Percentiles rank a stretch among this genome's conserved stretches.
Conservation (phyloP, 2,329 filamentous ascomycete genomes). For the Neurospora sp. region DNA sequence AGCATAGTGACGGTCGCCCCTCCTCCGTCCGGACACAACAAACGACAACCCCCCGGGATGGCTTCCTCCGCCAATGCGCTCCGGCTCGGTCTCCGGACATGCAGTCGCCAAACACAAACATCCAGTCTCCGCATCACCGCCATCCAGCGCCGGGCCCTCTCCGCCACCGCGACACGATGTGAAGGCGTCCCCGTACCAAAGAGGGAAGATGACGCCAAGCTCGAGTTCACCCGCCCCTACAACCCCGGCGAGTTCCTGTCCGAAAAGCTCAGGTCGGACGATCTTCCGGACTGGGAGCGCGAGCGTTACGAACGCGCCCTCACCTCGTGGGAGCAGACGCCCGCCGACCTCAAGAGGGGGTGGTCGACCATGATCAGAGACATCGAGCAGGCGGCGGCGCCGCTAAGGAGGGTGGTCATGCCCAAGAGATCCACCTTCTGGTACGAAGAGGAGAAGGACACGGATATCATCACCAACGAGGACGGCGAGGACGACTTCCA, state of each 20-base stretch:
- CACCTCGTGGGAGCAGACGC: conserved; percentile 12
- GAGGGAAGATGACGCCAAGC: conserved; percentile 2
- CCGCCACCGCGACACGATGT: conserved; percentile 11
- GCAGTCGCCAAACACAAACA: conserved; percentile 15
- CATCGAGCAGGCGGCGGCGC: conserved; percentile 15
- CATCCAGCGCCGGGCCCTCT: background rate
- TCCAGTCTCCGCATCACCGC: conserved; percentile 3
- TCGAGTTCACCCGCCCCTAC: conserved; percentile 7
- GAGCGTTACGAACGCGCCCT: conserved; percentile 10
- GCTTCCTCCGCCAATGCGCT: conserved; percentile 31
- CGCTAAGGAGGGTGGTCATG: conserved; percentile 11
- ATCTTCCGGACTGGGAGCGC: conserved; percentile 17
- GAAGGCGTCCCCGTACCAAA: conserved; percentile 7
- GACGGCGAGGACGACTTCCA: conserved; percentile 54
- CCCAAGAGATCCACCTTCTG: conserved; percentile 33
- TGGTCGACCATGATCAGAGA: conserved; percentile 14
- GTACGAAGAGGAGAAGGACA: conserved; percentile 39
- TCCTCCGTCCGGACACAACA: conserved; percentile 2
- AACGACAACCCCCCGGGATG: conserved; percentile 23
- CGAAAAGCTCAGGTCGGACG: conserved; percentile 7
- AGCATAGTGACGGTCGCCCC: background rate
- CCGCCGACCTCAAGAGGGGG: conserved; percentile 3
- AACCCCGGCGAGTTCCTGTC: conserved; percentile 12
- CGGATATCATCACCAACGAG: conserved; percentile 39
- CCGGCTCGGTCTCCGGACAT: conserved; percentile 29